Evolutionary conservation across 495 filamentous ascomycete genomes (phyloP).

Genomic region (Lasiosphaeriaceae sp.): DNA sequence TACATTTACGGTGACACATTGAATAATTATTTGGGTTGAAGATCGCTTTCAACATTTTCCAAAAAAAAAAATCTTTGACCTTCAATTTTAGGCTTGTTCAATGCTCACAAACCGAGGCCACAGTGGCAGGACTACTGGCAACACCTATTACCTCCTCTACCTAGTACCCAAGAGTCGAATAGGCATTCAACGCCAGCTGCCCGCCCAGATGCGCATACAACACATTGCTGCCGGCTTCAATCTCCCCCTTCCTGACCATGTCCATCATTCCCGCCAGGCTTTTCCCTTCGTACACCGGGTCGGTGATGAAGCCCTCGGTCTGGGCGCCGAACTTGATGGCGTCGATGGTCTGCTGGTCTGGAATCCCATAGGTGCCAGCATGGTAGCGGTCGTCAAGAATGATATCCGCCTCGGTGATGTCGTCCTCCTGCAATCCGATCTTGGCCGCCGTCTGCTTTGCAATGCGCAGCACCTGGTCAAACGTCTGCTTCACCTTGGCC

Average conservation of each 20-base stretch:
- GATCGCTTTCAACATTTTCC: no score
- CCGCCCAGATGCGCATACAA: constrained; percentile 64
- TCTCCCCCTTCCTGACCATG: constrained; percentile 54
- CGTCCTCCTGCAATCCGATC: constrained; percentile 51
- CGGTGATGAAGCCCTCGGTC: constrained; percentile 64
- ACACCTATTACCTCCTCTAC: not conserved
- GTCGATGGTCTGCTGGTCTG: constrained; percentile 53
- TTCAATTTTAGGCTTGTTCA: no score
- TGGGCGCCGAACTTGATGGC: constrained; percentile 58
- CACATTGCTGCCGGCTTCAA: constrained; percentile 50
- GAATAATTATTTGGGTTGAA: no score
- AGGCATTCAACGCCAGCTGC: constrained; percentile 59
- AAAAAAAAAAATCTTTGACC: no score
- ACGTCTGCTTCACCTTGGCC: constrained; percentile 52
- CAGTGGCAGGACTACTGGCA: no score
- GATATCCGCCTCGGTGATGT: constrained; percentile 54
- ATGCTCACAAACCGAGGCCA: no score
- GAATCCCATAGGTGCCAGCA: constrained; percentile 57
- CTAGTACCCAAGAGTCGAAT: constrained; percentile 28
- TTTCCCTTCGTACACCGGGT: constrained; percentile 67
- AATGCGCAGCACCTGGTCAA: constrained; percentile 56
- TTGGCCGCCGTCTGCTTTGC: constrained; percentile 52
- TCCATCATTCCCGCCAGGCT: constrained; percentile 63
- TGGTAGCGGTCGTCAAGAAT: constrained; percentile 59
- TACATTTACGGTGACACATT: no score